A percentile compares a stretch with the other conserved stretches of the same genome.
phyloP scores from a whole-genome alignment of 2,329 filamentous ascomycete genomes.

The Xylariaceae sp. region DNA sequence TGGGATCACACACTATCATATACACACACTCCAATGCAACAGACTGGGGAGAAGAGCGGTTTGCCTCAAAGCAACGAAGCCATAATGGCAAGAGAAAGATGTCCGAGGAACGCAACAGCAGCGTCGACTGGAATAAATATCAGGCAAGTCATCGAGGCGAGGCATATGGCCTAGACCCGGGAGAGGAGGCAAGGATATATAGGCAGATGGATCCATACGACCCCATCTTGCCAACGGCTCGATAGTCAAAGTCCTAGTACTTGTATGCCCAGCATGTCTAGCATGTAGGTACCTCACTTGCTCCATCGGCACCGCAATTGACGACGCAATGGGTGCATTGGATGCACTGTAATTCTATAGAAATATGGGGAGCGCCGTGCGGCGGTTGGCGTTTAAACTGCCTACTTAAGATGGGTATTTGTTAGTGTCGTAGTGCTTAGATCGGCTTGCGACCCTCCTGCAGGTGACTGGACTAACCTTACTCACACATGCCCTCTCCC shows the following conservation, averaged over 20 bases:
- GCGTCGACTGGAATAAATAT: conserved; percentile 16
- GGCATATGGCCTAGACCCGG: conserved; percentile 30
- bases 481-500: too few species aligned
- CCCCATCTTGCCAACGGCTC: conserved; percentile 24
- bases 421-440: conserved; percentile 6
- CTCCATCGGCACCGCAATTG: too few species aligned
- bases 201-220: conserved; percentile 32
- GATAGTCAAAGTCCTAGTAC: conserved; percentile 9
- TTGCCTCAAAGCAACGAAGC: conserved; percentile 38
- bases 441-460: conserved; percentile 10
- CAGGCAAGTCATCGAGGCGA: conserved; percentile 23
- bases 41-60: conserved; percentile 11
- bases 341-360: conserved; percentile 24
- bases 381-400: conserved; percentile 18
- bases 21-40: conserved; percentile 19
- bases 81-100: conserved; percentile 35
- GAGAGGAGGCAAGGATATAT: conserved; percentile 47
- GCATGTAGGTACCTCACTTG: too few species aligned
- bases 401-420: conserved; percentile 9
- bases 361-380: conserved; percentile 26
- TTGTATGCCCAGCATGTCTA: too few species aligned
- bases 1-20: conserved; percentile 26
- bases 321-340: conserved; percentile 17
- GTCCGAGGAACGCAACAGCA: conserved; percentile 29
- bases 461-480: conserved; percentile 7